These are phyloP conservation scores for Schizochytrium sp. DNA, from an alignment of 108 stramenopile genomes.

Conservation along the genomic window DNA sequence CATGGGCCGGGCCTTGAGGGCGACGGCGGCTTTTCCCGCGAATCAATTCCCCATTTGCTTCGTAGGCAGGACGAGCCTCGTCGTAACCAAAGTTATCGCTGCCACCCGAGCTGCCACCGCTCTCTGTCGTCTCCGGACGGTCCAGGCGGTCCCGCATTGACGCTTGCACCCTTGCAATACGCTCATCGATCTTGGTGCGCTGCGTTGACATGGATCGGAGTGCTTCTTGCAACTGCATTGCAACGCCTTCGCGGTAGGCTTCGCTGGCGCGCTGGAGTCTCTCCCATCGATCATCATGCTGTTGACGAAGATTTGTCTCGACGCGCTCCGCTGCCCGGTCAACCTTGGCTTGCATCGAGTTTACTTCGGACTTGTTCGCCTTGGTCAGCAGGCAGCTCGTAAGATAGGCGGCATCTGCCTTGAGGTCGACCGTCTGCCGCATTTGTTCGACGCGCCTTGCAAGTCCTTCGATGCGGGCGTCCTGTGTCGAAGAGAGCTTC, in stretches of 20 bases:
- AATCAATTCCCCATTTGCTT: too few relatives aligned
- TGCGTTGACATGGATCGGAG: background rate
- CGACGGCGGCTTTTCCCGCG: background rate
- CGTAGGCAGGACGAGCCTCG: too few relatives aligned
- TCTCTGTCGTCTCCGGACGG: too few relatives aligned
- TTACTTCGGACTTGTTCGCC: background rate
- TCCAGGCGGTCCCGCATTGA: background rate
- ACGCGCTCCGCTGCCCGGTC: background rate
- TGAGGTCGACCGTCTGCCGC: background rate
- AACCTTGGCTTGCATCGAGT: background rate
- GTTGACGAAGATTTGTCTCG: background rate
- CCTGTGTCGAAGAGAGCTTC: background rate
- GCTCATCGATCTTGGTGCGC: background rate
- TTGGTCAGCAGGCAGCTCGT: constrained; percentile 16
- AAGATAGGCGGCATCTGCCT: background rate
- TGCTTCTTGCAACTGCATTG: background rate
- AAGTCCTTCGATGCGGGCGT: background rate
- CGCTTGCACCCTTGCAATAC: background rate
- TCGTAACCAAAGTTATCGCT: too few relatives aligned
- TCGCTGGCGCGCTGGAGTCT: background rate
- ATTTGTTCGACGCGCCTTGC: background rate
- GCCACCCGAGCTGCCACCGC: too few relatives aligned
- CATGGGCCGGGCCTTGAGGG: background rate
- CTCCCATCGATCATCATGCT: background rate
- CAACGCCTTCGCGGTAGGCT: background rate